Conservation (phyloP, 768 basidiomycete species). For the Pholiota molesta region DNA sequence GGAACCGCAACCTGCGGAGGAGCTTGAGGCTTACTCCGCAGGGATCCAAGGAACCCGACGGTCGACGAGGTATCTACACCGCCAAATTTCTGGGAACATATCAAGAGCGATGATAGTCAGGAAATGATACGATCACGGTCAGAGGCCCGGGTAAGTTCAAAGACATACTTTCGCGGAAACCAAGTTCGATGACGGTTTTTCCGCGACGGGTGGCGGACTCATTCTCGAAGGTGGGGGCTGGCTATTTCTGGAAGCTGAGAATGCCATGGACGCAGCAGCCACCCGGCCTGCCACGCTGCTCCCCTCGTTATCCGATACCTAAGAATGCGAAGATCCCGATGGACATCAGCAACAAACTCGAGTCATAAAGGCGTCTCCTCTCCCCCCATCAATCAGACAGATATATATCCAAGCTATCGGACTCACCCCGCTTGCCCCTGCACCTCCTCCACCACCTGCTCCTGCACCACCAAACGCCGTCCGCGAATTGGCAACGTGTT, state of each 20-base stretch:
- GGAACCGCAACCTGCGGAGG: conserved; percentile 36
- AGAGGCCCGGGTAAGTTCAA: conserved; percentile 10
- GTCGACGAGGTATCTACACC: conserved; percentile 57
- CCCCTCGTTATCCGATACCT: conserved; percentile 44
- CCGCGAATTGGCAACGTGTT: conserved; percentile 30
- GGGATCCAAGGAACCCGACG: conserved; percentile 49
- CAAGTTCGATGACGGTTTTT: conserved; percentile 30
- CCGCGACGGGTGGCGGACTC: conserved; percentile 30
- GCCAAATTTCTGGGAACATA: conserved; percentile 53
- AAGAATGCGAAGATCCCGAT: conserved; percentile 10
- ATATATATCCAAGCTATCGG: conserved; percentile 9
- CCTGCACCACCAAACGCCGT: conserved; percentile 30
- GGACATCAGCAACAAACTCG: conserved; percentile 14
- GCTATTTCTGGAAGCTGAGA: conserved; percentile 33
- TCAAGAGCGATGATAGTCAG: conserved; percentile 2
- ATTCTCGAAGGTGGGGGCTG: conserved; percentile 17
- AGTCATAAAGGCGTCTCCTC: conserved; percentile 13
- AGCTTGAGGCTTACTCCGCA: conserved; percentile 41
- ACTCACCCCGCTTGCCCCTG: conserved; percentile 21
- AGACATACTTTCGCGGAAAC: conserved; percentile 30
- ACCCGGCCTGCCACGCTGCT: conserved; percentile 52
- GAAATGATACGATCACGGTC: conserved; percentile 14
- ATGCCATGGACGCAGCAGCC: conserved; percentile 56
- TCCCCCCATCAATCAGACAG: conserved; percentile 16
- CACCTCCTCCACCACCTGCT: conserved; percentile 16